A percentile compares a stretch with the other conserved stretches of the same genome.
Conservation (phyloP, 2,329 filamentous ascomycete species). For the Diaporthe vexans region DNA sequence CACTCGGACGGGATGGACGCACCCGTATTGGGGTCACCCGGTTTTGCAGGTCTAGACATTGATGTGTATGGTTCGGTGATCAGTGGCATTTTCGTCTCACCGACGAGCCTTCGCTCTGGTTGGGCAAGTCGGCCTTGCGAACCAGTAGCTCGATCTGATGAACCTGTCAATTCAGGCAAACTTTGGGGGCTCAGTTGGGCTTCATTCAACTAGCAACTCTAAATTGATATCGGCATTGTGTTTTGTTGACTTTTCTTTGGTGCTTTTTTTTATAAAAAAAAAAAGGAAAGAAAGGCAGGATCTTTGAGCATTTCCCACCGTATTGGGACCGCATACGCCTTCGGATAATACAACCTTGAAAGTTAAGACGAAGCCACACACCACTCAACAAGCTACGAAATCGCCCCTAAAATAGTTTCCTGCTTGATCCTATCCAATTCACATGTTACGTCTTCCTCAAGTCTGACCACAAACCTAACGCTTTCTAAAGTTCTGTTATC, state of each 20-base stretch:
- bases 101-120: neutral
- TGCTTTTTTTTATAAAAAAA: no score
- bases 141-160: no score
- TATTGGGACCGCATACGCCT: no score
- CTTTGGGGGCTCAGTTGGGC: neutral
- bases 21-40: constrained; percentile 2
- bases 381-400: neutral
- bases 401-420: no score
- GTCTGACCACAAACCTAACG: constrained; percentile 2
- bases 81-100: neutral
- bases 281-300: no score
- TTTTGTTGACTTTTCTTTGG: no score
- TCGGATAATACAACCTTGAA: no score
- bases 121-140: neutral
- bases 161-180: neutral
- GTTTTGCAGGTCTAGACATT: neutral
- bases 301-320: no score
- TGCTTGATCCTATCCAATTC: neutral
- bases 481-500: constrained; percentile 3
- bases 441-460: neutral
- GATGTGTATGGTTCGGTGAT: neutral
- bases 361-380: no score
- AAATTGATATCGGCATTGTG: no score
- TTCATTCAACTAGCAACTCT: no score
- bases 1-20: neutral